Evolutionary conservation across 2,329 filamentous ascomycete species (phyloP), one percentile per base, ranked within the genome.

Genomic region (Exophiala sideris): DNA sequence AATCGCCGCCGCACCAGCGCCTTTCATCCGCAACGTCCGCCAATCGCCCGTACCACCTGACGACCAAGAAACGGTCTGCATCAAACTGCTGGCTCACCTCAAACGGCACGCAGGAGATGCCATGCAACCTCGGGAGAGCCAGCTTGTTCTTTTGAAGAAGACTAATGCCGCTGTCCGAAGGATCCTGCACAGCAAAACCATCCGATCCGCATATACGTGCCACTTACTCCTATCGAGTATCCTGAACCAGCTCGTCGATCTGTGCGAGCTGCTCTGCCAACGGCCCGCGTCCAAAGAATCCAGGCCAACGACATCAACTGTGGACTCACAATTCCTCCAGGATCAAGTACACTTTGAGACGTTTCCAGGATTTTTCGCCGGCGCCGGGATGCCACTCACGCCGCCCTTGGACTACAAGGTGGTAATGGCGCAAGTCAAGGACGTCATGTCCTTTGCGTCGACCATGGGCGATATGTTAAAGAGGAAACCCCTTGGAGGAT

Each of bases 31-130:
- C 41, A 44, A 32, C n/a, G 33, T 11, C 14, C 10, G 24, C 3
- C 34, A n/a, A n/a, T 29, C 35, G 11, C n/a, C 35, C 10, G 9
- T 48, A 4, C 10, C 32, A 3, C 35, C 14, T 8, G 60, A 62
- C 35, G 62, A 64, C 39, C 56, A 64, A 32, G 62, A 64, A 29
- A 62, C 59, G 24, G 40, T 59, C 5, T 64, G 62, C 47, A 58
- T 64, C 54, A 62, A 62, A 33, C 45, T 64, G 33, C 48, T 64
- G 39, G 58, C 59, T 16, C 62, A 62, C 38, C 20, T 64, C 14
- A 64, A 64, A 45, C 59, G 53, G 39, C 52, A 61, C 34, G 52
- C 56, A 3, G 35, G 29, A 7, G 57, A 58, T 16, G 50, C 50
- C n/a, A 45, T 20, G 16, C 54, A 54, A 33, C 41, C 48, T 8